A percentile compares a stretch with the other conserved stretches of the same genome.
phyloP scores from a whole-genome alignment of 2,329 filamentous ascomycete genomes.

The Ophiostoma triangulosporum region DNA sequence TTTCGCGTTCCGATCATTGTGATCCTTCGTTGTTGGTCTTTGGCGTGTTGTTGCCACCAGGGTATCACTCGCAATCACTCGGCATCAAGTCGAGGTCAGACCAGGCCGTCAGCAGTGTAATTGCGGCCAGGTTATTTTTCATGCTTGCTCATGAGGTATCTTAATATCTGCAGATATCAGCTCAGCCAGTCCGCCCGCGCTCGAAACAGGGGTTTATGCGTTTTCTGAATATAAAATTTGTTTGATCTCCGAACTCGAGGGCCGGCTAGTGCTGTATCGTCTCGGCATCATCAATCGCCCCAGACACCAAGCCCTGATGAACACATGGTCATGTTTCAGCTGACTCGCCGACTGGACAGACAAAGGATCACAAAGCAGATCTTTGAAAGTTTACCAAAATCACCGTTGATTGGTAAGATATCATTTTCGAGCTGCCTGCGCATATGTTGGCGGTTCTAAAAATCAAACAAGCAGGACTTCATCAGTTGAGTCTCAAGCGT shows the following conservation, averaged over 20 bases:
- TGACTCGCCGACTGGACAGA: background rate
- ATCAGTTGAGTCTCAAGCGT: background rate
- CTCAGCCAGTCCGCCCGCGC: background rate
- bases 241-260: background rate
- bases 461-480: background rate
- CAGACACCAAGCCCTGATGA: background rate
- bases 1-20: background rate
- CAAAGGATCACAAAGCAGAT: constrained; percentile 2
- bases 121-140: background rate
- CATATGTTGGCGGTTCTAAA: constrained; percentile 1
- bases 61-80: background rate
- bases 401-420: background rate
- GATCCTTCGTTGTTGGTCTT: background rate
- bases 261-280: background rate
- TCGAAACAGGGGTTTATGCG: background rate
- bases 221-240: background rate
- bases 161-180: background rate
- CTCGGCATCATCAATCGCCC: background rate
- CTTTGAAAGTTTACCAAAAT: background rate
- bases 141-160: background rate
- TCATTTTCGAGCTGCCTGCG: background rate
- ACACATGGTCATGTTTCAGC: background rate
- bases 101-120: background rate
- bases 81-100: background rate
- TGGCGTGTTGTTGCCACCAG: background rate